These are phyloP conservation scores for Sherardia arvensis DNA, from an alignment of 257 asterid genomes.

Conservation along the genomic window DNA sequence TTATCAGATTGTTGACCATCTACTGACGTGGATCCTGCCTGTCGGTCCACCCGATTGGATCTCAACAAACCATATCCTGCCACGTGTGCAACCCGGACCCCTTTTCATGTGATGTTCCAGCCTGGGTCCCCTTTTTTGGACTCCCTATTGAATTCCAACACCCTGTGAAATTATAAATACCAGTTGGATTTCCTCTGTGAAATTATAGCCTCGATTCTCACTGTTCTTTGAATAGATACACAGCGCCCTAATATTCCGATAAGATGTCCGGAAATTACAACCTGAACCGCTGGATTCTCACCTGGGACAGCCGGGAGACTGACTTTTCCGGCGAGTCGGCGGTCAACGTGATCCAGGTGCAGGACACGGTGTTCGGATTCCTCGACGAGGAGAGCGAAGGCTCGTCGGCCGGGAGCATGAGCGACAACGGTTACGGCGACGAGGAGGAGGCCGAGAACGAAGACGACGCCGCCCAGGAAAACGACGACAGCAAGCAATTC, in stretches of 20 bases:
- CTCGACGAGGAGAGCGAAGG: not conserved
- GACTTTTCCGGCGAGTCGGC: not conserved
- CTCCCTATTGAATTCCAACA: not conserved
- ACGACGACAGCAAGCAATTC: constrained; percentile 18
- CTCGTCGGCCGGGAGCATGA: not conserved
- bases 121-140: not conserved
- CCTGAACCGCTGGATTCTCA: not conserved
- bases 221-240: no score
- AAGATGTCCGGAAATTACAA: not conserved
- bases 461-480: not conserved
- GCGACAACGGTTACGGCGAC: not conserved
- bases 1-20: not conserved
- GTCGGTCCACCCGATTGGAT: not conserved
- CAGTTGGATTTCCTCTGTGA: not conserved
- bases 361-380: not conserved
- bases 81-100: not conserved
- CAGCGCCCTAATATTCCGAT: not conserved
- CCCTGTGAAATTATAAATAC: not conserved
- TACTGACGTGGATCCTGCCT: not conserved
- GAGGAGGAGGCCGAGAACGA: constrained; percentile 14
- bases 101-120: not conserved
- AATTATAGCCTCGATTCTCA: not conserved
- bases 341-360: not conserved
- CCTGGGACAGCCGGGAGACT: not conserved
- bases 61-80: not conserved